These are phyloP conservation scores for Rickenella mellea DNA, from an alignment of 768 basidiomycete genomes.

Conservation along the genomic window DNA sequence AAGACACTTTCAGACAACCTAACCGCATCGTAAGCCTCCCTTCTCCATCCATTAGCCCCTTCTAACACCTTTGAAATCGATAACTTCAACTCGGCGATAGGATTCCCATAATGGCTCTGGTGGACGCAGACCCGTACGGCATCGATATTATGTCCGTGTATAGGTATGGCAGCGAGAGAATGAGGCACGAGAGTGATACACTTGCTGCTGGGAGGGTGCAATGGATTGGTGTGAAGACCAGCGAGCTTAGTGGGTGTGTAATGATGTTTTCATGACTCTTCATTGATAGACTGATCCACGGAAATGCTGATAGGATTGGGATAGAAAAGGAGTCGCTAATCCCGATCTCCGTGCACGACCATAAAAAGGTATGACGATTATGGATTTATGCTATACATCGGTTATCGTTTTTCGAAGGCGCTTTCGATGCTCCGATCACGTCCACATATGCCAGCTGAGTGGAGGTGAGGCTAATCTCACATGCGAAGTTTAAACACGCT, in stretches of 20 bases:
- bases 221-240: constrained; percentile 74
- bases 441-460: constrained; percentile 40
- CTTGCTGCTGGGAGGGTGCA: constrained; percentile 59
- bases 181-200: constrained; percentile 62
- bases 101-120: constrained; percentile 65
- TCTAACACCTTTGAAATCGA: neutral
- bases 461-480: constrained; percentile 44
- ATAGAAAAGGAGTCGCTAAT: constrained; percentile 54
- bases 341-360: constrained; percentile 60
- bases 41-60: neutral
- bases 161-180: constrained; percentile 62
- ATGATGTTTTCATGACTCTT: neutral
- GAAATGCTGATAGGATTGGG: constrained; percentile 35
- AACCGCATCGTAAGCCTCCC: constrained; percentile 39
- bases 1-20: constrained; percentile 60
- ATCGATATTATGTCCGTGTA: constrained; percentile 88
- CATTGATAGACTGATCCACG: neutral
- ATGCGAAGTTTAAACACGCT: neutral
- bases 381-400: neutral
- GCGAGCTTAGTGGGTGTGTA: constrained; percentile 55
- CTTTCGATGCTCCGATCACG: constrained; percentile 42
- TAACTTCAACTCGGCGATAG: constrained; percentile 28
- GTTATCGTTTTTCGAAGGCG: constrained; percentile 34
- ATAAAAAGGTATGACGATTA: constrained; percentile 49
- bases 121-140: constrained; percentile 90